Evolutionary conservation across 495 filamentous ascomycete genomes (phyloP).

Genomic region (Penicillium ucsense): DNA sequence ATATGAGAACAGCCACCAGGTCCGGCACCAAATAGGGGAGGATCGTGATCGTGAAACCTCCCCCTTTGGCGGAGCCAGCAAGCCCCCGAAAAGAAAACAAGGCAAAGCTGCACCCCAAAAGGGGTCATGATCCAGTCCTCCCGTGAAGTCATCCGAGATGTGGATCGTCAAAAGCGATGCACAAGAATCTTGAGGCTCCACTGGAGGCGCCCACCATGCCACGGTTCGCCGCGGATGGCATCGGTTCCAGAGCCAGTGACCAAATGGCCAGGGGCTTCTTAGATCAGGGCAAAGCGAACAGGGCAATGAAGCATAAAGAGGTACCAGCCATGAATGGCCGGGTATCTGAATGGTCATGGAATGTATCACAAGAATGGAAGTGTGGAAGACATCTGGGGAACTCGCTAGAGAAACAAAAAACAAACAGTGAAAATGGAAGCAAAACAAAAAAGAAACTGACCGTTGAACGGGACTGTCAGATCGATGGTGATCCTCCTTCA

Average conservation of each 20-base stretch:
- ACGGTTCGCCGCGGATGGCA: conserved; percentile 7
- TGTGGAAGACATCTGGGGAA: too few relatives aligned
- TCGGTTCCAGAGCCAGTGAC: conserved; percentile 3
- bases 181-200: conserved; percentile 1
- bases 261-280: too few relatives aligned
- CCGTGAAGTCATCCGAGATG: not conserved
- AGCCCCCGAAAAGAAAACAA: too few relatives aligned
- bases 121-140: not conserved
- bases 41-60: too few relatives aligned
- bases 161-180: not conserved
- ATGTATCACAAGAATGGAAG: too few relatives aligned
- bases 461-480: not conserved
- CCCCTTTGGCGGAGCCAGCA: too few relatives aligned
- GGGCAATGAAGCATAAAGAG: too few relatives aligned
- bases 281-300: too few relatives aligned
- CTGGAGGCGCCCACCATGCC: not conserved
- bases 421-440: not conserved
- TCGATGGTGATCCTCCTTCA: not conserved
- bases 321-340: too few relatives aligned
- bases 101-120: not conserved
- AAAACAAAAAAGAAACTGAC: not conserved
- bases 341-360: too few relatives aligned
- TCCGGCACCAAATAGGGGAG: too few relatives aligned
- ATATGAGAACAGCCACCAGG: too few relatives aligned
- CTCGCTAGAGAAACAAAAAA: not conserved